These are phyloP conservation scores for Umbilicus rupestris DNA, from an alignment of 164 flowering plant genomes.

Conservation along the genomic window DNA sequence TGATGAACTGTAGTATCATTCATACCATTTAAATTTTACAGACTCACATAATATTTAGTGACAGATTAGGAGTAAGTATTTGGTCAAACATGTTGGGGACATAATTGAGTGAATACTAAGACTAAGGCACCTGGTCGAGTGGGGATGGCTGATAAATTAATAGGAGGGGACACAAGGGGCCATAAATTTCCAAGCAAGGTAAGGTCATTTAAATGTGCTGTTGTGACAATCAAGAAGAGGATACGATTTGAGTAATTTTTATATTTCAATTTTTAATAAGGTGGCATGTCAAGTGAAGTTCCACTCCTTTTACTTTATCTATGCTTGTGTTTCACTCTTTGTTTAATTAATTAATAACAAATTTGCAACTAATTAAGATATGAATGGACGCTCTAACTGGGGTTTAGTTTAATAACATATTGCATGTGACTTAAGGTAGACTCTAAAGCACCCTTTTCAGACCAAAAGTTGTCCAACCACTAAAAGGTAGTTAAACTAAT, in stretches of 20 bases:
- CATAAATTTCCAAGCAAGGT: background rate
- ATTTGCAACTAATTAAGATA: background rate
- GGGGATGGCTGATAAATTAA: background rate
- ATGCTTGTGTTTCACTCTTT: background rate
- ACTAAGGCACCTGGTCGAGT: background rate
- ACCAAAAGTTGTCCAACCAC: conserved; percentile 1
- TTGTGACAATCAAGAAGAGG: background rate
- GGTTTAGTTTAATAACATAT: background rate
- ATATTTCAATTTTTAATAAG: too few species aligned
- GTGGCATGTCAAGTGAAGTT: too few species aligned
- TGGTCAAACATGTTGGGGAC: background rate
- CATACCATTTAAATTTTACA: too few species aligned
- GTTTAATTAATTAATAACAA: background rate
- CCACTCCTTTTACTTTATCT: background rate
- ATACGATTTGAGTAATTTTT: too few species aligned
- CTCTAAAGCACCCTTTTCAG: background rate
- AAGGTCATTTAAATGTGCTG: too few species aligned
- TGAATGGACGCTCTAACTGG: background rate
- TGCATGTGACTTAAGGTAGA: conserved; percentile 3
- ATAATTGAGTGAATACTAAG: background rate
- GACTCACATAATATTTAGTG: too few species aligned
- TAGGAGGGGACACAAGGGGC: background rate
- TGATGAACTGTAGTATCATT: too few species aligned
- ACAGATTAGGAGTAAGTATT: background rate
- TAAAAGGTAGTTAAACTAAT: conserved; percentile 3